phyloP scores from a whole-genome alignment of 2,329 filamentous ascomycete species.

The Periconia sp. region DNA sequence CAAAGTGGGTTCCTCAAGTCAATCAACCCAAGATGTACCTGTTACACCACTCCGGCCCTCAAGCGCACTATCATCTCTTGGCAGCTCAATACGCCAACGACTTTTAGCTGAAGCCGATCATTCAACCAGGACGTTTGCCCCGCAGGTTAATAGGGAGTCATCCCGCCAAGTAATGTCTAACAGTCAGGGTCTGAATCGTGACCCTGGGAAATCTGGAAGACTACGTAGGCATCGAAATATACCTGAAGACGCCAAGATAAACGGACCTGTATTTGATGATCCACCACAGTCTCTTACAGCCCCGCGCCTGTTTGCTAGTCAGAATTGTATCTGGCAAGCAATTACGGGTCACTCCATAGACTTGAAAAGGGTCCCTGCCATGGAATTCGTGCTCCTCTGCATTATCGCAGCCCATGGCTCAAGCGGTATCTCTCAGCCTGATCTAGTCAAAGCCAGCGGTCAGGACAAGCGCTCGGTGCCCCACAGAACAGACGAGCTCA shows the following conservation, averaged over 20 bases:
- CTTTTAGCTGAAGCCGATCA: conserved; percentile 15
- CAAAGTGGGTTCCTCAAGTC: no score
- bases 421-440: conserved; percentile 63
- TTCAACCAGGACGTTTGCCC: no score
- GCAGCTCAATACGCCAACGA: conserved; percentile 26
- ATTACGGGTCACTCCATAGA: conserved; percentile 66
- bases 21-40: no score
- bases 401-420: conserved; percentile 63
- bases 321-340: conserved; percentile 65
- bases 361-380: conserved; percentile 56
- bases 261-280: conserved; percentile 33
- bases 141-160: neutral
- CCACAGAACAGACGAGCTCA: conserved; percentile 63
- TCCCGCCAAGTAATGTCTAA: neutral
- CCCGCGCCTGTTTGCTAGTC: conserved; percentile 53
- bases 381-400: conserved; percentile 64
- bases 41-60: conserved; percentile 13
- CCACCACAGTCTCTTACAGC: conserved; percentile 22
- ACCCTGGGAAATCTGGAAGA: neutral
- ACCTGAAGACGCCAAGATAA: conserved; percentile 9
- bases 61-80: conserved; percentile 19
- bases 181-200: neutral
- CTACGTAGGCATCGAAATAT: conserved; percentile 18
- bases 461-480: conserved; percentile 72
- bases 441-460: conserved; percentile 60